These are phyloP conservation scores for Talaromyces adpressus DNA, from an alignment of 495 filamentous ascomycete species.

Conservation along the genomic window DNA sequence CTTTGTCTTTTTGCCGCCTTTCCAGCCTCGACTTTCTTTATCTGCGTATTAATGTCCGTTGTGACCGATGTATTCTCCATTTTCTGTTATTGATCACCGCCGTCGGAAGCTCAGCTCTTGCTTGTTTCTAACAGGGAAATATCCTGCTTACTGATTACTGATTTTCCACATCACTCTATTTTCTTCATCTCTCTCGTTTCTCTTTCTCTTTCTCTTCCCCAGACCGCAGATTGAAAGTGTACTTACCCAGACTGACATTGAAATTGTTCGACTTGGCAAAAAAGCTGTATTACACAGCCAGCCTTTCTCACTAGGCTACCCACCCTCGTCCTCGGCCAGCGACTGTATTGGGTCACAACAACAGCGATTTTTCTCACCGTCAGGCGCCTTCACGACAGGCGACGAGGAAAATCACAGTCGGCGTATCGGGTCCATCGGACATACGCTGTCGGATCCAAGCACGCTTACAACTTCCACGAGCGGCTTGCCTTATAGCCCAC, in stretches of 20 bases:
- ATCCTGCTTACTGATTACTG: neutral
- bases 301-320: slow-evolving; percentile 30
- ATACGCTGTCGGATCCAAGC: slow-evolving; percentile 24
- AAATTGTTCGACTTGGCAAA: neutral
- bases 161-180: neutral
- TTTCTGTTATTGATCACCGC: neutral
- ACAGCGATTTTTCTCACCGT: slow-evolving; percentile 22
- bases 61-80: neutral
- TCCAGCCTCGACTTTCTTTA: neutral
- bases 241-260: slow-evolving; percentile 3
- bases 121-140: neutral
- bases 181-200: slow-evolving; percentile 14
- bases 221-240: neutral
- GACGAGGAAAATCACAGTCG: slow-evolving; percentile 36
- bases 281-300: slow-evolving; percentile 28
- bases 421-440: slow-evolving; percentile 34
- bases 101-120: neutral
- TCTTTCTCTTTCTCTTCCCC: too few species aligned
- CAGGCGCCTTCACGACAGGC: slow-evolving; percentile 25
- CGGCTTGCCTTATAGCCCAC: slow-evolving; percentile 40
- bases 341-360: slow-evolving; percentile 28
- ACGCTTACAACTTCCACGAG: slow-evolving; percentile 38
- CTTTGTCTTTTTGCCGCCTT: slow-evolving; percentile 1
- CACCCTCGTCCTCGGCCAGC: slow-evolving; percentile 29
- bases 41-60: neutral